phyloP scores from a whole-genome alignment of 1,284 basidiomycete species.

The Cutaneotrichosporon curvatum region DNA sequence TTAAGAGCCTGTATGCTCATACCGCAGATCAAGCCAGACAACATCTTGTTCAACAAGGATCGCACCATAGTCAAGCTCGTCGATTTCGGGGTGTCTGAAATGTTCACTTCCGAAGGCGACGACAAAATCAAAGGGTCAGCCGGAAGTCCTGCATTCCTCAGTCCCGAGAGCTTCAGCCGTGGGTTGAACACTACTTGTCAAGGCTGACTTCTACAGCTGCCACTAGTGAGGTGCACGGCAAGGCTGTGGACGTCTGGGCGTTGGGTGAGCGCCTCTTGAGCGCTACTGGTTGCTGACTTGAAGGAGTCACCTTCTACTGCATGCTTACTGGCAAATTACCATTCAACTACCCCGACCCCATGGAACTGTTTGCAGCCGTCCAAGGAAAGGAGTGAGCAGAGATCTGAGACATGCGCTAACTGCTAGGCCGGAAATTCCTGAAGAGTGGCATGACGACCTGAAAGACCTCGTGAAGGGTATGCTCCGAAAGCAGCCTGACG shows the following conservation, averaged over 20 bases:
- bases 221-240: constrained; percentile 45
- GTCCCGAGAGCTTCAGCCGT: constrained; percentile 48
- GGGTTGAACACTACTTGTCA: constrained; percentile 4
- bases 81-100: constrained; percentile 55
- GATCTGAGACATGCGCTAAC: background rate
- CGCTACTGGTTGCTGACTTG: too few relatives aligned
- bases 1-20: background rate
- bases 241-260: constrained; percentile 53
- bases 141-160: constrained; percentile 55
- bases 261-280: constrained; percentile 38
- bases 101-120: constrained; percentile 48
- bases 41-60: constrained; percentile 51
- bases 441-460: constrained; percentile 38
- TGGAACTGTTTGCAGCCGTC: constrained; percentile 51
- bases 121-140: constrained; percentile 47
- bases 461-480: constrained; percentile 42
- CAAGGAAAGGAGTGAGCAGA: constrained; percentile 45
- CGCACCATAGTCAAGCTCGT: constrained; percentile 51
- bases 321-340: constrained; percentile 52
- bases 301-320: constrained; percentile 52
- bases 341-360: constrained; percentile 49
- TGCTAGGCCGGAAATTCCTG: constrained; percentile 36
- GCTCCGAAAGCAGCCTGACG: constrained; percentile 43
- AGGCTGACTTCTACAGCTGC: background rate
- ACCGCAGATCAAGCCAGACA: constrained; percentile 51